Evolutionary conservation across 345 rosid genomes (phyloP).

Genomic region (Eucalyptus grandis): DNA sequence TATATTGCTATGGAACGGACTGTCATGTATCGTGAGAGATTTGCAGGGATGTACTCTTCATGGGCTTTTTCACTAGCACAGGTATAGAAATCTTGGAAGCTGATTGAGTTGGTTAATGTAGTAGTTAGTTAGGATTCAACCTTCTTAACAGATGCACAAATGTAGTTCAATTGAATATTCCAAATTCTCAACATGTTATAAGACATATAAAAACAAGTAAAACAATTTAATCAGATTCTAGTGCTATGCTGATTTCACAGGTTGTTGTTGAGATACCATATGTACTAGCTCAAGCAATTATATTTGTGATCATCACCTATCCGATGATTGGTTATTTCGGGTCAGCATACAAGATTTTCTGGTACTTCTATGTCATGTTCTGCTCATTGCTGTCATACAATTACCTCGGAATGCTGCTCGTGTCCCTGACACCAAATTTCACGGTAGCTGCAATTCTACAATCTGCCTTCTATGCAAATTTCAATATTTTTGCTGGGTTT

Average conservation of each 20-base stretch:
- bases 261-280: neutral
- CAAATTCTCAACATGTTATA: neutral
- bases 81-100: constrained; percentile 1
- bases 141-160: neutral
- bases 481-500: constrained; percentile 61
- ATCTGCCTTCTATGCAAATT: constrained; percentile 17
- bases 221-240: neutral
- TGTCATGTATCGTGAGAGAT: constrained; percentile 71
- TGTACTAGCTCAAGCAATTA: neutral
- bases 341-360: constrained; percentile 34
- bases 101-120: neutral
- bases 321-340: neutral
- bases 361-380: constrained; percentile 59
- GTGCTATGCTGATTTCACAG: neutral
- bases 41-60: constrained; percentile 79
- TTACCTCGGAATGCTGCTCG: constrained; percentile 57
- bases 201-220: neutral
- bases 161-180: neutral
- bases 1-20: constrained; percentile 43
- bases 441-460: constrained; percentile 40
- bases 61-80: constrained; percentile 63
- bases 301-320: neutral
- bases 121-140: neutral
- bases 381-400: constrained; percentile 38
- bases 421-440: constrained; percentile 55